Percentiles rank a stretch among this genome's conserved stretches.
Conservation (phyloP, 768 basidiomycete genomes). For the Pleurotus djamor region DNA sequence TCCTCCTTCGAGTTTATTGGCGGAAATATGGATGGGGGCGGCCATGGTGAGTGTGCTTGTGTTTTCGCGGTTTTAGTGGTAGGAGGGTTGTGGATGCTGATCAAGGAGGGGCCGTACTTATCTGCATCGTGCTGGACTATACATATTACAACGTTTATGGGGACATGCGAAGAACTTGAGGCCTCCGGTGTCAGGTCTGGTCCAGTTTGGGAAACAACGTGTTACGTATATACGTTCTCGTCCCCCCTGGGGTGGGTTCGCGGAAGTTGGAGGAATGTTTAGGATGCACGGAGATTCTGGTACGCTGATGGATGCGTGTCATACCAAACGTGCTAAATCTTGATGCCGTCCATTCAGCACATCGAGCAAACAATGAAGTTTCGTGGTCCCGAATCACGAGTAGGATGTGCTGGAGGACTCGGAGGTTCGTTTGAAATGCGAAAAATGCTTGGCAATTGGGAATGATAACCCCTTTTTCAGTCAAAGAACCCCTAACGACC, state of each 20-base stretch:
- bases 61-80: neutral
- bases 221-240: neutral
- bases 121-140: conserved; percentile 2
- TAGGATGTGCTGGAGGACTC: too few relatives aligned
- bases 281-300: neutral
- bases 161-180: conserved; percentile 8
- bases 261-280: conserved; percentile 1
- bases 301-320: neutral
- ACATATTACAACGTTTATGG: conserved; percentile 5
- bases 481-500: too few relatives aligned
- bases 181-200: conserved; percentile 5
- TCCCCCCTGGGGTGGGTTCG: neutral
- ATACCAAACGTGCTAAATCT: neutral
- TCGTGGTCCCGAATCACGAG: neutral
- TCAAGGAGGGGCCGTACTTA: conserved; percentile 3
- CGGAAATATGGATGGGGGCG: neutral
- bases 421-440: too few relatives aligned
- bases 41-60: neutral
- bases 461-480: too few relatives aligned
- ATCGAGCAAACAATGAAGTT: neutral
- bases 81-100: neutral
- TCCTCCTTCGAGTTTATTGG: neutral
- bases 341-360: neutral
- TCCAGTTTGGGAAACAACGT: conserved; percentile 5
- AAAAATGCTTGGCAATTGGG: too few relatives aligned